A percentile compares a stretch with the other conserved stretches of the same genome.
Conservation (phyloP, 176 grass and related monocot species). For the Alloteropsis semialata region DNA sequence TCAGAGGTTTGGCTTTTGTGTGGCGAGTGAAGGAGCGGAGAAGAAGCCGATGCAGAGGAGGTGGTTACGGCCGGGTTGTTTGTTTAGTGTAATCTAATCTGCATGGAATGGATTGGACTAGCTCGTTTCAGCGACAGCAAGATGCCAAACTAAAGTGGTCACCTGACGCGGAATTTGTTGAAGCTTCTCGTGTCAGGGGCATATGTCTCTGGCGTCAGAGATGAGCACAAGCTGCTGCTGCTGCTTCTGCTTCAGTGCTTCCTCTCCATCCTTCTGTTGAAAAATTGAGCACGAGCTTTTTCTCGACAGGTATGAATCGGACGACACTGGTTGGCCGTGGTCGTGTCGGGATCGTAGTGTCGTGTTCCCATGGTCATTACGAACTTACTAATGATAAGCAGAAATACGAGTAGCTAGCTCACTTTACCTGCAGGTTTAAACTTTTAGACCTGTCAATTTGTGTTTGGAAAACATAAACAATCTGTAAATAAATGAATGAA, state of each 20-base stretch:
- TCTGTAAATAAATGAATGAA: not conserved
- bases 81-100: not conserved
- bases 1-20: not conserved
- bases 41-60: not conserved
- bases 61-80: not conserved
- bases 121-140: slow-evolving; percentile 25
- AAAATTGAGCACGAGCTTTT: not conserved
- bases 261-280: too few relatives aligned
- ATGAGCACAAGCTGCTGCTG: not conserved
- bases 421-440: not conserved
- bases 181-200: not conserved
- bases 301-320: not conserved
- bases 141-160: slow-evolving; percentile 16
- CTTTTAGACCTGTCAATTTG: not conserved
- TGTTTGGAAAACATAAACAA: not conserved
- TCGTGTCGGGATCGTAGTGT: not conserved
- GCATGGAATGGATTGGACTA: not conserved
- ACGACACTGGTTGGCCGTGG: not conserved
- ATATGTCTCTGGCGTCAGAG: not conserved
- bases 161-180: not conserved
- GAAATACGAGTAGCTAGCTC: too few relatives aligned
- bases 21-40: not conserved
- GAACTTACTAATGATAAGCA: too few relatives aligned
- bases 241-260: too few relatives aligned
- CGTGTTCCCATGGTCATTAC: not conserved